Base-by-base conservation (phyloP, 2,329 filamentous ascomycete genomes). In the Sclerotinia minor region DNA sequence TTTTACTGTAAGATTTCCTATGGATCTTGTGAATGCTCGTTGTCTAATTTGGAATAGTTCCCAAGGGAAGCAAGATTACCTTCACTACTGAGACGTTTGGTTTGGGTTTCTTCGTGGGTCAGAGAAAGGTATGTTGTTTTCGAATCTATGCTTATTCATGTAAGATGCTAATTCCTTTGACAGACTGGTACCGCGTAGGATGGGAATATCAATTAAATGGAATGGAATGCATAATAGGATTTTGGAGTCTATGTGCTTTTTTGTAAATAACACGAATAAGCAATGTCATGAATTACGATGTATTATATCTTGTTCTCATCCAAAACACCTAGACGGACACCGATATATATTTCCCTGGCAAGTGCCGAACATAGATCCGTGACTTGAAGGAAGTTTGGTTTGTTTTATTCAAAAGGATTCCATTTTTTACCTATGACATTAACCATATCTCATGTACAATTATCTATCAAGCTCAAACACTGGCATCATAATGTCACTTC, bases 1-100 rank as follows among this genome's bases (percentile, higher is more conserved):
- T 88, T 89, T 72, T 86, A 86, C 74, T 89, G 75, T 76, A 61
- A 74, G 73, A n/a, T 73, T 45, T 8, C 24, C 5, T 8, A 15
- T 19, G 26, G 24, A 44, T 29, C 11, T 19, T 17, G 45, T 53
- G 15, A 38, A 47, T 24, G 21, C 35, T 26, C 17, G 13, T 26
- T 6, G 13, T 44, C 69, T 73, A 59, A 74, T 59, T 45, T 9
- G 19, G 32, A 26, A n/a, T 65, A 76, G 75, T 77, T 68, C 75
- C 75, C 3, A 77, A 77, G 71, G 76, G 76, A 69, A 75, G 74
- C 69, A 76, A 74, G 67, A 77, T 77, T 49, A 77, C 76, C 5
- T 77, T 77, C 64, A 76, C 74, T 8, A 77, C 75, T 8, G 74
- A 76, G 66, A 73, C 70, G 13, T 77, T 76, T 69, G 76, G 75